phyloP scores from a whole-genome alignment of 1,139 yeast species.

The Lodderomyces oxycetoniae region DNA sequence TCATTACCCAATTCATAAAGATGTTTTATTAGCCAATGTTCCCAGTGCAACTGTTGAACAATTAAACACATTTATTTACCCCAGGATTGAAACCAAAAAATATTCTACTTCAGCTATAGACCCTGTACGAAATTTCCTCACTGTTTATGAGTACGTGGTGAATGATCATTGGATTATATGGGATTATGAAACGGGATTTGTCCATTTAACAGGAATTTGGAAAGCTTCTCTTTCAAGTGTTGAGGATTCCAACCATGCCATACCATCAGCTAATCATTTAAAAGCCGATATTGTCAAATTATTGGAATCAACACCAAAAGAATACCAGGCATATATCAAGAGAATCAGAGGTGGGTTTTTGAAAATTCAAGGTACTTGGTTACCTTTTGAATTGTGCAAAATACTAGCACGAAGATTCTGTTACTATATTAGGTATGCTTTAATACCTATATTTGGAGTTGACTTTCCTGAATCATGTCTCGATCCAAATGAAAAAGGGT shows the following conservation, averaged over 20 bases:
- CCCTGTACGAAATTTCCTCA: constrained; percentile 54
- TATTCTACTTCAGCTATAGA: constrained; percentile 68
- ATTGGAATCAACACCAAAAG: constrained; percentile 67
- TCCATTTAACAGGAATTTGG: constrained; percentile 90
- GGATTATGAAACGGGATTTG: constrained; percentile 86
- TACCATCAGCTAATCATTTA: constrained; percentile 28
- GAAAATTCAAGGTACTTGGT: constrained; percentile 95
- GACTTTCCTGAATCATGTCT: constrained; percentile 70
- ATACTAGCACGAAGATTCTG: constrained; percentile 72
- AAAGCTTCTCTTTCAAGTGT: constrained; percentile 50
- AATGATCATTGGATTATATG: constrained; percentile 73
- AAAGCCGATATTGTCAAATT: constrained; percentile 76
- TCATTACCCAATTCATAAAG: constrained; percentile 10
- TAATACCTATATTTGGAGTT: constrained; percentile 77
- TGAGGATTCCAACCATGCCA: constrained; percentile 3
- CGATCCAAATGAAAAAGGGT: constrained; percentile 60
- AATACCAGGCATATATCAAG: constrained; percentile 57
- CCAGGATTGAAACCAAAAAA: constrained; percentile 53
- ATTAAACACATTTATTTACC: constrained; percentile 16
- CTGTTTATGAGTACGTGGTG: constrained; percentile 68
- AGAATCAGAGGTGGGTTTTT: constrained; percentile 88
- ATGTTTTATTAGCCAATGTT: constrained; percentile 1
- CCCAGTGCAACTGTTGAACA: constrained; percentile 4
- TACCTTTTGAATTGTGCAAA: constrained; percentile 68
- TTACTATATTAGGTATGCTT: constrained; percentile 67